Percentiles rank a stretch among this genome's conserved stretches.
phyloP scores from a whole-genome alignment of 2,329 filamentous ascomycete genomes.

The Colletotrichum sp. region DNA sequence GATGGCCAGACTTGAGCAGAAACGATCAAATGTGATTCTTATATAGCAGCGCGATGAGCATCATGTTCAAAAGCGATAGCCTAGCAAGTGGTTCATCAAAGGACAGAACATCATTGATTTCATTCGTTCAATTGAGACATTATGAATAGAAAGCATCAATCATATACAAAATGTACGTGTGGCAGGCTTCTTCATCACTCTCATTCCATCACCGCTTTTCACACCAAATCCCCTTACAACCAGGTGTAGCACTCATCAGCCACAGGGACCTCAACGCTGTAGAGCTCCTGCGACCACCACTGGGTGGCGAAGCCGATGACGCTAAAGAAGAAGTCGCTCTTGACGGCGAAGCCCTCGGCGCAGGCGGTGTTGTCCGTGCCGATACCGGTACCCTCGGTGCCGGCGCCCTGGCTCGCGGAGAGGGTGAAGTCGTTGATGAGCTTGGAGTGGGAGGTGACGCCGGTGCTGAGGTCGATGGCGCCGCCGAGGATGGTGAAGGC shows the following conservation, averaged over 20 bases:
- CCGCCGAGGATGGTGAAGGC: conserved; percentile 28
- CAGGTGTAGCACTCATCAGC: conserved; percentile 31
- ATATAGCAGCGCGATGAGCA: neutral
- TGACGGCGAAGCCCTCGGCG: conserved; percentile 26
- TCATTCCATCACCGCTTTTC: neutral
- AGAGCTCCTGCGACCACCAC: conserved; percentile 29
- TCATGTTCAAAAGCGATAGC: rapidly evolving
- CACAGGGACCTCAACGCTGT: conserved; percentile 29
- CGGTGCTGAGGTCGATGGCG: conserved; percentile 29
- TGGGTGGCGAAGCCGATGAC: conserved; percentile 29
- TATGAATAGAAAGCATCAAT: neutral
- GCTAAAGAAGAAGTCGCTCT: conserved; percentile 29
- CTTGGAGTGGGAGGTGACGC: conserved; percentile 28
- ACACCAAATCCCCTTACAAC: neutral
- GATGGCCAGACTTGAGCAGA: neutral
- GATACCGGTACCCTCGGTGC: conserved; percentile 14
- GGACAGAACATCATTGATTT: rapidly evolving
- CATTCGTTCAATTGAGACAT: neutral
- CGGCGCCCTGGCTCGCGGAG: conserved; percentile 22
- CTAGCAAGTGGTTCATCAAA: too few species aligned
- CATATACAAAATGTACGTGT: neutral
- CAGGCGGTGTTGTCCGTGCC: conserved; percentile 21
- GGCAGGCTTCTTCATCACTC: neutral
- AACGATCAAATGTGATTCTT: neutral
- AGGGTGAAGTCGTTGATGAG: conserved; percentile 30